phyloP scores from a whole-genome alignment of 352 stramenopile species.

The Poterioochromonas sp. region DNA sequence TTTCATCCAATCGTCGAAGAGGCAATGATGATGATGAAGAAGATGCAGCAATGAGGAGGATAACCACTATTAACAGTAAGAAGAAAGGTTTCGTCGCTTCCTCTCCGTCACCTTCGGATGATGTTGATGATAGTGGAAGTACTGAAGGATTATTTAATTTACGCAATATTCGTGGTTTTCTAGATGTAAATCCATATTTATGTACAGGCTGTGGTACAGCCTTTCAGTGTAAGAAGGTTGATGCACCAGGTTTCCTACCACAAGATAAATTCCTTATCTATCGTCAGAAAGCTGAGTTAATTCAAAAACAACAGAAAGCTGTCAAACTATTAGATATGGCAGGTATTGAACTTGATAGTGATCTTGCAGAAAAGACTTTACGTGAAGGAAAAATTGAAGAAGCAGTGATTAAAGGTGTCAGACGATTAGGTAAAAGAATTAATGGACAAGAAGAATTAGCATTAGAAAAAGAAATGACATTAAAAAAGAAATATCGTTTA shows the following conservation, averaged over 20 bases:
- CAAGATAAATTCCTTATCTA: slow-evolving; percentile 4
- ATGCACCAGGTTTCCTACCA: slow-evolving; percentile 6
- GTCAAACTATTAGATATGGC: slow-evolving; percentile 8
- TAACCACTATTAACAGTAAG: not conserved
- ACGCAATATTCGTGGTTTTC: no score
- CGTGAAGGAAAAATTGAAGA: slow-evolving; percentile 46
- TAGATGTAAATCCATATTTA: slow-evolving; percentile 22
- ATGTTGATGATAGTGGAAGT: no score
- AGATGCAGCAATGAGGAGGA: not conserved
- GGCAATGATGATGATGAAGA: no score
- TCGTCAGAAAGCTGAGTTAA: not conserved
- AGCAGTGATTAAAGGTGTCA: slow-evolving; percentile 33
- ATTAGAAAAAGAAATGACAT: not conserved
- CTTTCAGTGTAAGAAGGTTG: slow-evolving; percentile 1
- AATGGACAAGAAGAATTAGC: not conserved
- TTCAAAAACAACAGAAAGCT: slow-evolving; percentile 17
- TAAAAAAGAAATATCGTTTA: not conserved
- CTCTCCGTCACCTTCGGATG: no score
- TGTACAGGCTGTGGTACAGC: slow-evolving; percentile 25
- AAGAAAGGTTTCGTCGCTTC: no score
- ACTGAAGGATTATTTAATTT: no score
- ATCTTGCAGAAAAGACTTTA: not conserved
- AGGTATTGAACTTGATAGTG: slow-evolving; percentile 1
- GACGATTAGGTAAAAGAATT: not conserved
- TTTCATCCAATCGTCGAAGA: no score